Percentiles rank a stretch among this genome's conserved stretches.
phyloP scores from a whole-genome alignment of 2,329 filamentous ascomycete species.

The Aspergillus japonicus region DNA sequence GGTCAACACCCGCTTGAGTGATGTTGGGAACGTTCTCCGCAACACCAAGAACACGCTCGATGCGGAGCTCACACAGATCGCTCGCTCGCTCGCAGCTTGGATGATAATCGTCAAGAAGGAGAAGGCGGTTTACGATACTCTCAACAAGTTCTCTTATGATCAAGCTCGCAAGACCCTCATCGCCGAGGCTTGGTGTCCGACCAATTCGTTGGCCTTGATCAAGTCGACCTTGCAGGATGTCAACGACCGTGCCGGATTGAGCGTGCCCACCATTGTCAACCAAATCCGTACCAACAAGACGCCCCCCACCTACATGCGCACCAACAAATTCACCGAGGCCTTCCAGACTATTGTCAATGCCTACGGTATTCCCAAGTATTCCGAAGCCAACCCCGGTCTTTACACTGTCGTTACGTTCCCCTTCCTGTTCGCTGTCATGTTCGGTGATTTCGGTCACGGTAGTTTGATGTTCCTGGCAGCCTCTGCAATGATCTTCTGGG shows the following conservation, averaged over 20 bases:
- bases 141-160: conserved; percentile 97
- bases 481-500: conserved; percentile 92
- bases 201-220: conserved; percentile 83
- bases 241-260: conserved; percentile 89
- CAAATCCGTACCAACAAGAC: conserved; percentile 97
- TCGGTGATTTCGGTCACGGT: conserved; percentile 95
- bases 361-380: conserved; percentile 95
- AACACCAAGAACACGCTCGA: conserved; percentile 95
- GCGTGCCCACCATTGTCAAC: conserved; percentile 98
- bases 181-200: conserved; percentile 96
- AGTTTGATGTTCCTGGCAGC: conserved; percentile 82
- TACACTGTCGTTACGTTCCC: conserved; percentile 97
- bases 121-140: conserved; percentile 92
- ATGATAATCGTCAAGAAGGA: conserved; percentile 98
- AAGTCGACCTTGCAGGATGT: conserved; percentile 94
- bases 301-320: conserved; percentile 94
- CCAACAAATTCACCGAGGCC: conserved; percentile 95
- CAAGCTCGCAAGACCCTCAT: conserved; percentile 93
- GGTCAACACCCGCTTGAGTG: conserved; percentile 88
- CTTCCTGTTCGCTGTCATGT: conserved; percentile 99
- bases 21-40: conserved; percentile 85
- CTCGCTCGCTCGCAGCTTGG: conserved; percentile 89
- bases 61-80: conserved; percentile 90
- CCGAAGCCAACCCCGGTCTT: conserved; percentile 92
- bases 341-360: conserved; percentile 99